Base-by-base conservation (phyloP, 768 basidiomycete genomes). In the Chalciporus chontae region DNA sequence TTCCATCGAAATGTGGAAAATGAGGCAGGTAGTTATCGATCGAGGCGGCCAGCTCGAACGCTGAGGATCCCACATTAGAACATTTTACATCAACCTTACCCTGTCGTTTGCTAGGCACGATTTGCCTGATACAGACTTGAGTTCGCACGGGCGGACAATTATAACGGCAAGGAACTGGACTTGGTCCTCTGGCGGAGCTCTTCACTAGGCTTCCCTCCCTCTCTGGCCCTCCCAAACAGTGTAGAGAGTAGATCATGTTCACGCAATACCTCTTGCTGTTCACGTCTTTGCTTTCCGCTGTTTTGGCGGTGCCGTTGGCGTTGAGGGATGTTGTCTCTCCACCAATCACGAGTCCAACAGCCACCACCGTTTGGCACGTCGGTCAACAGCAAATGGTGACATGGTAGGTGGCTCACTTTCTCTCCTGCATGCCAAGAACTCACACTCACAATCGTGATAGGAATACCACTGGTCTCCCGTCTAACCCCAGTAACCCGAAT, bases 311-410 rank as follows among this genome's bases (percentile, higher is more conserved):
- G 14, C 74, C 74, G 37, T 42, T 76, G 9, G 53, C 29, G 1
- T 14, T 24, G 47, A 71, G 79, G 50, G 77, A 79, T 50, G 78
- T 79, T 31, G 76, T 72, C 21, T 66, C 61, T 34, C 80, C 80
- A 1, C 77, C 74, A 5, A 68, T 80, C 54, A 72, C 70, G 37
- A 73, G 65, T 51, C 79, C 80, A 14, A 65, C 61, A 9, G 60
- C 66, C 0, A 56, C 56, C 10, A 70, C 74, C 5, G 64, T 76
- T 24, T 80, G 78, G 80, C 59, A 61, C 23, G 67, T 75, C 11
- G 76, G 77, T 5, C 50, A 73, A 45, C 65, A 53, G 2, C 63
- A 77, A 45, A 77, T 71, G 8, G 78, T 81, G 17, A 79, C 77
- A 17, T 81, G 79, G 79, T 75, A 56, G n/a, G 69, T 53, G 17